phyloP scores from a whole-genome alignment of 192 early-diverging fungal genomes.

The Geranomyces michiganensis region DNA sequence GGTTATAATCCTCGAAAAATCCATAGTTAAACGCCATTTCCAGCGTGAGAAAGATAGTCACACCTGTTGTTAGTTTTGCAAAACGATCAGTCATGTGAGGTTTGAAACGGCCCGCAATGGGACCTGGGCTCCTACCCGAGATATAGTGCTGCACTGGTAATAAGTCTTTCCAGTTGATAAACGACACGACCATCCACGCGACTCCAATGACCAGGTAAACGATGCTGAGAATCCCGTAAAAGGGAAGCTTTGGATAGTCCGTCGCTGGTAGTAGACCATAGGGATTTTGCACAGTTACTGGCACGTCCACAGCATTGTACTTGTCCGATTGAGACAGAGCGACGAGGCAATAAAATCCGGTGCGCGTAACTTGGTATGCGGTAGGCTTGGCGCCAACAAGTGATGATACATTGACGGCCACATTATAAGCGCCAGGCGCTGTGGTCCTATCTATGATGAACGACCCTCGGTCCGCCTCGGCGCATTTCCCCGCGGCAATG shows the following conservation, averaged over 20 bases:
- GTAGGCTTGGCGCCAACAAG: too few species aligned
- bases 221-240: conserved; percentile 76
- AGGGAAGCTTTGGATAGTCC: conserved; percentile 88
- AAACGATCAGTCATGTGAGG: too few species aligned
- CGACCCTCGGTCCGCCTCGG: conserved; percentile 32
- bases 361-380: conserved; percentile 27
- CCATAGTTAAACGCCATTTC: conserved; percentile 93
- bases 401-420: conserved; percentile 18
- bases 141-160: conserved; percentile 91
- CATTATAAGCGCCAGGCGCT: conserved; percentile 19
- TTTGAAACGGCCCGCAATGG: too few species aligned
- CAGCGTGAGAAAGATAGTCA: conserved; percentile 82
- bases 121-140: conserved; percentile 38
- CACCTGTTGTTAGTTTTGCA: conserved; percentile 26
- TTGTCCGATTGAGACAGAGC: conserved; percentile 43
- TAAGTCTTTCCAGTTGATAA: conserved; percentile 85
- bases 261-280: conserved; percentile 83
- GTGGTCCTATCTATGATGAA: conserved; percentile 33
- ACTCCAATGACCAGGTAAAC: conserved; percentile 75
- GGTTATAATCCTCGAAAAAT: conserved; percentile 53
- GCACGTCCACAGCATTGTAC: conserved; percentile 46
- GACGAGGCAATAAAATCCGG: conserved; percentile 86
- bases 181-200: conserved; percentile 77
- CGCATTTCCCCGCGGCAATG: conserved; percentile 26
- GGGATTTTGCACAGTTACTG: conserved; percentile 71